A percentile compares a stretch with the other conserved stretches of the same genome.
These are phyloP conservation scores for Ophiocordyceps australis DNA, from an alignment of 2,329 filamentous ascomycete genomes.

Conservation along the genomic window DNA sequence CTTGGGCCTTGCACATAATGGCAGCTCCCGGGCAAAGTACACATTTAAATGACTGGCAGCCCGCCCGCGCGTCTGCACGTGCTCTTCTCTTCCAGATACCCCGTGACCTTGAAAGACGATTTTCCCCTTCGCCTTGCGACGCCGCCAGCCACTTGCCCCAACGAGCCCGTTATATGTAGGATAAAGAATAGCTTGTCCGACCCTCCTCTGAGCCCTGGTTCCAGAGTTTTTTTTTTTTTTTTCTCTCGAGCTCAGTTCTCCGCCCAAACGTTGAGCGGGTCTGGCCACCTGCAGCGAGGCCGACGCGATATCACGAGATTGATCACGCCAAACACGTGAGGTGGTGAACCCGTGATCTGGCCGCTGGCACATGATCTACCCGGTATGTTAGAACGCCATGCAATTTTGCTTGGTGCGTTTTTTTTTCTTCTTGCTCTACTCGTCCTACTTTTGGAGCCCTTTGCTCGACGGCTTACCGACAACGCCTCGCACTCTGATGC, in stretches of 20 bases:
- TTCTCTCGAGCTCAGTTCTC: constrained; percentile 2
- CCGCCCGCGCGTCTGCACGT: constrained; percentile 4
- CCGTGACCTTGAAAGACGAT: constrained; percentile 4
- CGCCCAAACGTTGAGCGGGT: constrained; percentile 5
- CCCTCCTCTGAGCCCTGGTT: constrained; percentile 2
- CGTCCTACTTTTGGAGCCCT: neutral
- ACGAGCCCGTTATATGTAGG: constrained; percentile 7
- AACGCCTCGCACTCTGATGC: neutral
- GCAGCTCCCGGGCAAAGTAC: too few species aligned
- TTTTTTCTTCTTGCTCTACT: neutral
- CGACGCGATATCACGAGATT: constrained; percentile 29
- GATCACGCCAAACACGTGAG: constrained; percentile 26
- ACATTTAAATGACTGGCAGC: too few species aligned
- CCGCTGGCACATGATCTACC: constrained; percentile 24
- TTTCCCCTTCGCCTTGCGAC: constrained; percentile 1
- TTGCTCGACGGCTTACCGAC: neutral
- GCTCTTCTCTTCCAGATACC: constrained; percentile 4
- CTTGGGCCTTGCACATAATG: too few species aligned
- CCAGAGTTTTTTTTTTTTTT: constrained; percentile 2
- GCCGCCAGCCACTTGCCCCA: too few species aligned
- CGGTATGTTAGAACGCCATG: constrained; percentile 20
- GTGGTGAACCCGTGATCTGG: constrained; percentile 25
- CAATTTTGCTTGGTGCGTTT: constrained; percentile 2
- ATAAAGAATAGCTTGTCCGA: constrained; percentile 8
- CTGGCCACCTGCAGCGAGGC: constrained; percentile 10